Evolutionary conservation across 164 flowering plant genomes (phyloP).

Genomic region (Macadamia tetraphylla): DNA sequence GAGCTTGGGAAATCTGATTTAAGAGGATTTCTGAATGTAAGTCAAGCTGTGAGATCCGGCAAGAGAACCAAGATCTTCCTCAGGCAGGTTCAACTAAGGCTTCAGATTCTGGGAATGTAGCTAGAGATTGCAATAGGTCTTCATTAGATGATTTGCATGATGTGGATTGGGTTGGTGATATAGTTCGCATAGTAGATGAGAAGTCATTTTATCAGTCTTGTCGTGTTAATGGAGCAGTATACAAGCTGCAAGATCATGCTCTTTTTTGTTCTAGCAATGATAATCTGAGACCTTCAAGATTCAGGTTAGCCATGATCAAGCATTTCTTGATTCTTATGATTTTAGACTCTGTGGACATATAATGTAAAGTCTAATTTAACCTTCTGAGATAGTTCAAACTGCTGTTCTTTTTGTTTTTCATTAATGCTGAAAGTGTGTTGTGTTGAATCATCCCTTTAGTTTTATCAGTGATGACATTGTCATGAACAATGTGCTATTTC

Average conservation of each 20-base stretch:
- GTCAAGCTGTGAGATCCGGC: constrained; percentile 17
- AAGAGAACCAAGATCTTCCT: constrained; percentile 22
- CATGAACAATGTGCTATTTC: not conserved
- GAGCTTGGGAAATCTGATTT: constrained; percentile 8
- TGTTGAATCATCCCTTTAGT: not conserved
- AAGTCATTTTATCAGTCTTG: constrained; percentile 60
- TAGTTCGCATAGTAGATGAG: constrained; percentile 40
- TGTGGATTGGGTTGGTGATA: constrained; percentile 69
- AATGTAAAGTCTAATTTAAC: not conserved
- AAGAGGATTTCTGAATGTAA: constrained; percentile 19
- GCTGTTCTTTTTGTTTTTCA: not conserved
- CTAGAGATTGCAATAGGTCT: constrained; percentile 18
- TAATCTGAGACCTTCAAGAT: constrained; percentile 57
- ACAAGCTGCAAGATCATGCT: constrained; percentile 64
- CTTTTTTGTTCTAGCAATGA: constrained; percentile 42
- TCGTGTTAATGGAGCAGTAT: constrained; percentile 48
- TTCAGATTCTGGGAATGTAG: constrained; percentile 17
- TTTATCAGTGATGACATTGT: not conserved
- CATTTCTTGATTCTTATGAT: not conserved
- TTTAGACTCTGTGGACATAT: not conserved
- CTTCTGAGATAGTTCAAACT: not conserved
- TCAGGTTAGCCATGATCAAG: constrained; percentile 41
- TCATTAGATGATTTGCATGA: constrained; percentile 26
- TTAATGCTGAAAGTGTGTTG: not conserved
- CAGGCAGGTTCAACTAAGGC: constrained; percentile 23